Evolutionary conservation across 2,329 filamentous ascomycete species (phyloP), one percentile per base, ranked within the genome.

Genomic region (Fusarium keratoplasticum): DNA sequence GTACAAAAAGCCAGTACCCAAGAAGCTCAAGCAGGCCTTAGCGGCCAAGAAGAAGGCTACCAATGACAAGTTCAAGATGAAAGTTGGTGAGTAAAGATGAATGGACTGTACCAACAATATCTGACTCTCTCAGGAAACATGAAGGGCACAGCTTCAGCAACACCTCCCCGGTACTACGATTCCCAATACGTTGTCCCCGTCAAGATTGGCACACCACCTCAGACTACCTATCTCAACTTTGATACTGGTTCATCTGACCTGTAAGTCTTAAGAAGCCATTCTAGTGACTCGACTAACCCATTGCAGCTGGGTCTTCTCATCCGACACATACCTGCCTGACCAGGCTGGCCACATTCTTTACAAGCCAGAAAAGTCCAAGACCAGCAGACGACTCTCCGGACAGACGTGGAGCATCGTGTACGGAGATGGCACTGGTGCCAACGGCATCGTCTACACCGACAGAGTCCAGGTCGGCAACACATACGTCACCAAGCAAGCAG

Each of bases 231-330:
- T 68, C 80, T 95, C 69, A 92, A 94, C 79, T 88, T 95, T 69
- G 93, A 95, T 74, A 95, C 93, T 16, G 83, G 83, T 5, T 84
- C 83, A 14, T 76, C 92, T 86, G 71, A 92, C 86, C 72, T 84
- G 83, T 83, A 77, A 78, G 82, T 66, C 22, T 7, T 1, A 7
- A 8, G 2, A 5, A 33, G 25, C 11, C 16, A 1, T 1, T 11
- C 0, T 20, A 14, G 1, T 6, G 10, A 2, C 6, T 14, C 22
- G 4, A 29, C 72, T 72, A 57, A 65, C 61, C 87, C 3, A 2
- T 1, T 2, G 0, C n/a, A 88, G 93, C 83, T 94, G 92, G 92
- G 89, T 91, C 44, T 93, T 92, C 82, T 93, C 91, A 0, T 86
- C 85, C 20, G 85, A 90, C 27, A 88, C 91, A 16, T 80, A 88